Base-by-base conservation (phyloP, 129 eudicot genomes). In the Flaveria trinervia region DNA sequence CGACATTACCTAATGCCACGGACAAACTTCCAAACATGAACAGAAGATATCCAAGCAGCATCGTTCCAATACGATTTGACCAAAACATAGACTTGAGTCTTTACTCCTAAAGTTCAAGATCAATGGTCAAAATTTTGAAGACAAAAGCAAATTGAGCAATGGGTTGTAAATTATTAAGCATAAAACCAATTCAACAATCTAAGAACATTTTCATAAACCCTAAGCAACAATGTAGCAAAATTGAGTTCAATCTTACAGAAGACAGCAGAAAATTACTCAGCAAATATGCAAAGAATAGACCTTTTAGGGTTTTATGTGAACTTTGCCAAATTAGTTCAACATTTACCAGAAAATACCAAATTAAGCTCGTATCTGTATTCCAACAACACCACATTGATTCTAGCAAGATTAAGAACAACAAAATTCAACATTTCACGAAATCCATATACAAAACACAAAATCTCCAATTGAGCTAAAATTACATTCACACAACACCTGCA, bases 11-110 rank as follows among this genome's bases (percentile, higher is more conserved):
- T 84, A 50, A 70, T 54, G 88, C 73, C 52, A 43, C 25, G 71
- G 83, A 81, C 16, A 83, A 61, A 68, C 77, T 69, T 73, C 77
- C 81, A 70, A 64, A 67, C 9, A 85, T 57, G 70, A 92, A 81
- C 54, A 91, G 76, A 65, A 82, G 54, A 69, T 78, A 79, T 77
- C 74, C 87, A 72, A 82, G 75, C 85, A 88, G 83, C 93, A 89
- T 92, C 59, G 84, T 81, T 68, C 82, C 68, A 33, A 46, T 41
- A 65, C 23, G 41, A 74, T 67, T 74, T 48, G 69, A 68, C 57
- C 49, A 26, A 65, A 49, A 45, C 60, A 44, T 36, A 65, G 74
- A 59, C 71, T 71, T 3, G 46, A 49, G 45, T 17, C 62, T 71
- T 52, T 50, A 14, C 64, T 51, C 75, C 80, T 80, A 12, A 36